A percentile compares a stretch with the other conserved stretches of the same genome.
These are phyloP conservation scores for Musa itinerans DNA, from an alignment of 176 grass and related monocot genomes.

Conservation along the genomic window DNA sequence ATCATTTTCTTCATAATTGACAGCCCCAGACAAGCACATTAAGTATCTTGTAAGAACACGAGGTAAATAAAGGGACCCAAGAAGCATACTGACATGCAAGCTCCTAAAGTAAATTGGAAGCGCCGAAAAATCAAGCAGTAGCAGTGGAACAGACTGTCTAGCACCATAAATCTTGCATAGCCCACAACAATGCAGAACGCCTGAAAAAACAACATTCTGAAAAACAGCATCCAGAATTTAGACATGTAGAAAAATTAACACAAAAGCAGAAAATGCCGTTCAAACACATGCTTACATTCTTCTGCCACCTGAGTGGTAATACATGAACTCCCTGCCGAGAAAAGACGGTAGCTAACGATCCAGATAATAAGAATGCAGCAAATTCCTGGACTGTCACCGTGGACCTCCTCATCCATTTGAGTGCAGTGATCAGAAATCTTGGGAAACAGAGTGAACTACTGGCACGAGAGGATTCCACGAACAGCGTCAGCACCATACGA, in stretches of 20 bases:
- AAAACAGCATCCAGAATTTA: slow-evolving; percentile 12
- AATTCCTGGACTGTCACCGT: slow-evolving; percentile 32
- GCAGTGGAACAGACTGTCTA: slow-evolving; percentile 25
- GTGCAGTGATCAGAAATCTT: slow-evolving; percentile 34
- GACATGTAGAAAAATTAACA: background rate
- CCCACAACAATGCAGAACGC: slow-evolving; percentile 28
- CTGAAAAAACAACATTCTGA: slow-evolving; percentile 36
- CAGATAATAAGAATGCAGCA: slow-evolving; percentile 31
- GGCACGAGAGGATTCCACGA: slow-evolving; percentile 38
- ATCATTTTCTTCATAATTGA: slow-evolving; percentile 16
- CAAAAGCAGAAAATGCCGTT: background rate
- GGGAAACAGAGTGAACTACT: slow-evolving; percentile 29
- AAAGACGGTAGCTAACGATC: slow-evolving; percentile 17
- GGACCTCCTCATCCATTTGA: slow-evolving; percentile 41
- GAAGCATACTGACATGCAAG: slow-evolving; percentile 44
- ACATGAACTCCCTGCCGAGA: slow-evolving; percentile 53
- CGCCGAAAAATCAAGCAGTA: slow-evolving; percentile 54
- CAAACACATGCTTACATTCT: slow-evolving; percentile 31
- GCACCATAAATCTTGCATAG: slow-evolving; percentile 45
- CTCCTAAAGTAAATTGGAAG: slow-evolving; percentile 62
- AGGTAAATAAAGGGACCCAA: slow-evolving; percentile 47
- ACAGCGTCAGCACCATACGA: slow-evolving; percentile 27
- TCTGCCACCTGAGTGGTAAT: slow-evolving; percentile 28
- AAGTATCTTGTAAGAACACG: slow-evolving; percentile 22
- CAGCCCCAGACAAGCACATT: background rate